Percentiles rank a stretch among this genome's conserved stretches.
Evolutionary conservation across 441 rosid species (phyloP).

Genomic region (Aquilaria agallochum): DNA sequence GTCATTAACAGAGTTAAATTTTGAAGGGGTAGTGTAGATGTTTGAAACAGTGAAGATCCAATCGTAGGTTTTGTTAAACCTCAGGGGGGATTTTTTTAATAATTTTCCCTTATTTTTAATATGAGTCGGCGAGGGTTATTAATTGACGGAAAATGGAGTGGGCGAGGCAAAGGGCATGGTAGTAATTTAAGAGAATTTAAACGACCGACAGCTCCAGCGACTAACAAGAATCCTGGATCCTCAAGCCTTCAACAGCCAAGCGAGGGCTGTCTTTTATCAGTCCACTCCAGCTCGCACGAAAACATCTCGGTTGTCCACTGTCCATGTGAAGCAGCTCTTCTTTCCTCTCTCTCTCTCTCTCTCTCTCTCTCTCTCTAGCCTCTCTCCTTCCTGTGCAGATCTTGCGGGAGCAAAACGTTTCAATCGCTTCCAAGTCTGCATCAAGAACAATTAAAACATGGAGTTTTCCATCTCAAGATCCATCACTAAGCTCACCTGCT

Average conservation of each 20-base stretch:
- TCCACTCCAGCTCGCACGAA: conserved; percentile 11
- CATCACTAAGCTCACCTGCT: conserved; percentile 34
- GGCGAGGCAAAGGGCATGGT: conserved; percentile 8
- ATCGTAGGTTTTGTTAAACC: too few species aligned
- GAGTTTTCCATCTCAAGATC: conserved; percentile 29
- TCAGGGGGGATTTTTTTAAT: too few species aligned
- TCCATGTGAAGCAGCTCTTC: conserved; percentile 20
- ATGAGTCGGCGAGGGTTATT: too few species aligned
- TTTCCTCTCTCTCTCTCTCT: conserved; percentile 11
- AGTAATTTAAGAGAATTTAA: conserved; percentile 15
- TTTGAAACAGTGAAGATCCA: too few species aligned
- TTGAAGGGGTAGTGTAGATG: too few species aligned
- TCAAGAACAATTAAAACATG: conserved; percentile 40
- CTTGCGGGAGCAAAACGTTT: conserved; percentile 18
- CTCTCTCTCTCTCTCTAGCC: not conserved
- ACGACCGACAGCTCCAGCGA: conserved; percentile 1
- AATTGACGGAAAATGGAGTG: too few species aligned
- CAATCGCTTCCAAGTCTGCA: conserved; percentile 14
- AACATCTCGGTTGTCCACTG: conserved; percentile 8
- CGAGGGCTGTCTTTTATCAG: conserved; percentile 1
- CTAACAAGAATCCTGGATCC: not conserved
- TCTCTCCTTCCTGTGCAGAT: conserved; percentile 19
- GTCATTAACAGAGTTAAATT: too few species aligned
- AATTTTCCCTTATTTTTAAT: too few species aligned
- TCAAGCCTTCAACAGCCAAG: not conserved